A percentile compares a stretch with the other conserved stretches of the same genome.
These are phyloP conservation scores for Podospora bellae-mahoneyi DNA, from an alignment of 495 filamentous ascomycete genomes.

Conservation along the genomic window DNA sequence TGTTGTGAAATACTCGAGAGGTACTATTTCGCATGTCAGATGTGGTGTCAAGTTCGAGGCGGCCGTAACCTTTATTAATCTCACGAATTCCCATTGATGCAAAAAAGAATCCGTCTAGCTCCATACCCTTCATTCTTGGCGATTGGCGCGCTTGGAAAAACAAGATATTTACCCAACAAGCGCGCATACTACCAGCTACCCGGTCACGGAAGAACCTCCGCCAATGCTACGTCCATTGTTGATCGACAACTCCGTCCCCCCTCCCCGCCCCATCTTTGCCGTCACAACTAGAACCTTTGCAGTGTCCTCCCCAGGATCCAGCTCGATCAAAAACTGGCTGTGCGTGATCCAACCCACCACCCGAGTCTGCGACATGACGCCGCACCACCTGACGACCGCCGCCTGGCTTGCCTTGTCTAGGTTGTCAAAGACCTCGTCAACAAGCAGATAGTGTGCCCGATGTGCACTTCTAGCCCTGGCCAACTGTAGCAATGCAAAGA, in stretches of 20 bases:
- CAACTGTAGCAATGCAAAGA: conserved; percentile 35
- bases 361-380: conserved; percentile 5
- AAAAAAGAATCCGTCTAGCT: neutral
- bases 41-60: neutral
- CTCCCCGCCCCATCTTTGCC: neutral
- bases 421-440: conserved; percentile 37
- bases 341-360: conserved; percentile 6
- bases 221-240: neutral
- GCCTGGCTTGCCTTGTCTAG: conserved; percentile 21
- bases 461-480: conserved; percentile 27
- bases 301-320: neutral
- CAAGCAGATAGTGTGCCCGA: conserved; percentile 33
- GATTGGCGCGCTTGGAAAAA: conserved; percentile 2
- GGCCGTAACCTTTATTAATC: neutral
- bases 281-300: neutral
- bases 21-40: neutral
- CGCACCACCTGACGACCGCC: conserved; percentile 1
- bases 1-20: neutral
- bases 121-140: neutral
- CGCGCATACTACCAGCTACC: neutral
- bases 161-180: neutral
- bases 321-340: neutral
- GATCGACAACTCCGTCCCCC: neutral
- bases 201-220: neutral
- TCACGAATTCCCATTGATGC: neutral